phyloP scores from a whole-genome alignment of 2,329 filamentous ascomycete species.

The Monilinia polystroma region DNA sequence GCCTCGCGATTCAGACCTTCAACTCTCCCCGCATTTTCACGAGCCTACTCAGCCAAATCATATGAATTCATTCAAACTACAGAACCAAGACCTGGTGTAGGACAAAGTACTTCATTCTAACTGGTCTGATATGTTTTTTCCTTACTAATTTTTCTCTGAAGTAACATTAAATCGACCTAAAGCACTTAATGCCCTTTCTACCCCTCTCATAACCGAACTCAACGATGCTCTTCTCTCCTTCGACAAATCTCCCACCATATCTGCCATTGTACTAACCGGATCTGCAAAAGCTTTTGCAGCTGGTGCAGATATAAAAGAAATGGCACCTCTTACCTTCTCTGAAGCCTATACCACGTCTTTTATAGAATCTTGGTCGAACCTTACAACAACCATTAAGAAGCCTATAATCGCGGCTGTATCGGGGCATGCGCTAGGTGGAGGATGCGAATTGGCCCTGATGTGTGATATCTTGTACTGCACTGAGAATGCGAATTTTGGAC shows the following conservation, averaged over 20 bases:
- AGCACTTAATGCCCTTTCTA: slow-evolving; percentile 90
- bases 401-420: slow-evolving; percentile 93
- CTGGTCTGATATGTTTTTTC: neutral
- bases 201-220: slow-evolving; percentile 85
- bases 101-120: slow-evolving; percentile 63
- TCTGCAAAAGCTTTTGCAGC: slow-evolving; percentile 89
- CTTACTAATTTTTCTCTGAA: slow-evolving; percentile 42
- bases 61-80: slow-evolving; percentile 86
- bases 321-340: slow-evolving; percentile 88
- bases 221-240: slow-evolving; percentile 73
- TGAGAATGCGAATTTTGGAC: slow-evolving; percentile 82
- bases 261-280: slow-evolving; percentile 82
- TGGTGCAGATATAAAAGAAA: slow-evolving; percentile 98
- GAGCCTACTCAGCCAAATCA: slow-evolving; percentile 40
- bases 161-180: slow-evolving; percentile 93
- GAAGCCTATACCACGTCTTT: slow-evolving; percentile 86
- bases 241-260: slow-evolving; percentile 67
- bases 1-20: slow-evolving; percentile 36
- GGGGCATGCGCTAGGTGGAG: slow-evolving; percentile 89
- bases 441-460: slow-evolving; percentile 97
- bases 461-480: slow-evolving; percentile 93
- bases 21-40: slow-evolving; percentile 36
- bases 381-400: slow-evolving; percentile 83
- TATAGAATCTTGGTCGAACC: slow-evolving; percentile 89
- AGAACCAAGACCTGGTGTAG: slow-evolving; percentile 82